These are phyloP conservation scores for Pyrenophora teres DNA, from an alignment of 2,329 filamentous ascomycete genomes.

Conservation along the genomic window DNA sequence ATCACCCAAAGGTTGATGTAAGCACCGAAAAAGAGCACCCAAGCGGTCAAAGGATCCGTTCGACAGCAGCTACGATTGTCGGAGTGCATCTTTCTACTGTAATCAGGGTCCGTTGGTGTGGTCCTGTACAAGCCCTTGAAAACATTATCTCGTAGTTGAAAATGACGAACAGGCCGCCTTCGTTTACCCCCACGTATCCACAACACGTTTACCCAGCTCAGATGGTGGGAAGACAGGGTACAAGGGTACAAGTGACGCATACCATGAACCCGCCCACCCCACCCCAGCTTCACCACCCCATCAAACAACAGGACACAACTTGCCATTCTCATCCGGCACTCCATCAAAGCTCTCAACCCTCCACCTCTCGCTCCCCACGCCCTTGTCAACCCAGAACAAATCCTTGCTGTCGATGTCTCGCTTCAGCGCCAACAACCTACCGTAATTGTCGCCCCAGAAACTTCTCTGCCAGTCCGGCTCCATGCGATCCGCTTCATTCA, in stretches of 20 bases:
- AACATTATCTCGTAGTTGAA: no score
- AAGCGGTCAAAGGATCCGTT: no score
- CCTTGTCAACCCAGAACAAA: constrained; percentile 27
- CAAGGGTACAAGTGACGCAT: no score
- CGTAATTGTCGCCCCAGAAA: constrained; percentile 24
- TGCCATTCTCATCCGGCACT: constrained; percentile 30
- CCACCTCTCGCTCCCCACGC: constrained; percentile 32
- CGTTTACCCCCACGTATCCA: no score
- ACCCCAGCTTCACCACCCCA: not conserved
- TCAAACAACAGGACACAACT: constrained; percentile 19
- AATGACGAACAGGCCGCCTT: no score
- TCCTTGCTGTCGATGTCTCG: constrained; percentile 16
- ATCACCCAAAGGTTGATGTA: not conserved
- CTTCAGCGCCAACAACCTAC: constrained; percentile 15
- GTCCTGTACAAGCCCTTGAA: no score
- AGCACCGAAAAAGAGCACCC: not conserved
- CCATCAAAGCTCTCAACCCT: constrained; percentile 27
- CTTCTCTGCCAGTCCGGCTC: constrained; percentile 21
- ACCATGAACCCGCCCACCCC: no score
- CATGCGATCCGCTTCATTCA: constrained; percentile 23
- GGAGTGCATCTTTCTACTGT: no score
- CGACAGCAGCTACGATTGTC: no score
- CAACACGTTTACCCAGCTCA: no score
- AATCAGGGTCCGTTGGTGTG: no score
- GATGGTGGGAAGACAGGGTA: no score